Evolutionary conservation across 805 yeast species (phyloP), one percentile per base, ranked within the genome.

Genomic region (Pichia heedii): DNA sequence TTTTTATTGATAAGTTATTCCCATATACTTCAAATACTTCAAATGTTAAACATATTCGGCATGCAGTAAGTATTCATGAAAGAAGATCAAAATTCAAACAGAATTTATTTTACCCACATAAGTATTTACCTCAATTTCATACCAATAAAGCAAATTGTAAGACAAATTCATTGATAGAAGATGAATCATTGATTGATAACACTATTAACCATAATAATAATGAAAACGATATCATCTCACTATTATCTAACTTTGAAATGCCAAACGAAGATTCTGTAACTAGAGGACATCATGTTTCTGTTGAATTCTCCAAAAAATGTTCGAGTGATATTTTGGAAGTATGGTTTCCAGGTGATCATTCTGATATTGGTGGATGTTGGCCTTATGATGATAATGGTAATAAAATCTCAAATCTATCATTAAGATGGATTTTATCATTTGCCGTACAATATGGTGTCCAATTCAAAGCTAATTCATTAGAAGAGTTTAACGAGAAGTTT

Each of bases 341-440:
- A 35, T 81, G 81, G 81, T 81, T 81, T 52, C 75, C 83, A 1
- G 88, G 86, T 2, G 76, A 76, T 53, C 87, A 81, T 57, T 67
- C 81, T 10, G 86, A 81, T 57, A 62, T 76, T 51, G 87, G 87
- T 2, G 86, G 86, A 3, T 83, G 83, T 0, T 79, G 83, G 81
- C 56, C 65, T 1, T 57, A 65, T 5, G 79, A 74, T 54, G 29
- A 45, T 0, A 54, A 64, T 39, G 75, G 75, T 2, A 70, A 74
- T 35, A 52, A 57, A 20, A 46, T 75, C 15, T 67, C 83, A 0
- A 70, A 76, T 49, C 48, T 77, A 15, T 63, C 85, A 0, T 60
- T 81, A 21, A 65, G 80, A 47, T 81, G 86, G 86, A 74, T 81
- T 56, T 45, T 80, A 12, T 61, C 71, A 5, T 77, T 75, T 54